A percentile compares a stretch with the other conserved stretches of the same genome.
Evolutionary conservation across 2,329 filamentous ascomycete genomes (phyloP).

Genomic region (Rhytidhysteron rufulum): DNA sequence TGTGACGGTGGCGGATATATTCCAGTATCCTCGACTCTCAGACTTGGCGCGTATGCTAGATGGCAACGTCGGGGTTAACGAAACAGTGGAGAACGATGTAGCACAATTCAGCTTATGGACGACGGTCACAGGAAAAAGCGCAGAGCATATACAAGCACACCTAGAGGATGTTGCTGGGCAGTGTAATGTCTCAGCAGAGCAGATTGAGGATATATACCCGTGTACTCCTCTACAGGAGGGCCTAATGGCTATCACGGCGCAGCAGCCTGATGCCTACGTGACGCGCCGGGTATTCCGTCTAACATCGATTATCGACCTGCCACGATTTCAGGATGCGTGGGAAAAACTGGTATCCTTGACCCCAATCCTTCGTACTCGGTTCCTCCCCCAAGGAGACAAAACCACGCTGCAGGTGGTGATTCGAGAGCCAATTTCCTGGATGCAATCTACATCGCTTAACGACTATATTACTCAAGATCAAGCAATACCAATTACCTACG

Average conservation of each 20-base stretch:
- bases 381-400: slow-evolving; percentile 5
- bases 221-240: slow-evolving; percentile 12
- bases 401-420: slow-evolving; percentile 13
- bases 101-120: no score
- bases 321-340: slow-evolving; percentile 40
- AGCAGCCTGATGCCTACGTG: slow-evolving; percentile 5
- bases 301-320: slow-evolving; percentile 4
- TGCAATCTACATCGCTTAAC: background rate
- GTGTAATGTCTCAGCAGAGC: slow-evolving; percentile 6
- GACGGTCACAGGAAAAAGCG: no score
- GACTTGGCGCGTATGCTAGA: slow-evolving; percentile 39
- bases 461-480: slow-evolving; percentile 7
- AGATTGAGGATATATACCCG: slow-evolving; percentile 9
- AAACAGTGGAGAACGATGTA: no score
- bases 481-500: slow-evolving; percentile 1
- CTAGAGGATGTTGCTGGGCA: background rate
- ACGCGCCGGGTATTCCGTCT: slow-evolving; percentile 7
- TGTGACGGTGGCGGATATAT: slow-evolving; percentile 55
- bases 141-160: no score
- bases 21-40: slow-evolving; percentile 43
- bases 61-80: no score
- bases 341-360: slow-evolving; percentile 35
- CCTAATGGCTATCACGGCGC: slow-evolving; percentile 8
- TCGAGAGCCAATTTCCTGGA: slow-evolving; percentile 8
- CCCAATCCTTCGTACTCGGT: slow-evolving; percentile 44